These are phyloP conservation scores for Calonectria hawksworthii DNA, from an alignment of 2,329 filamentous ascomycete genomes.

Conservation along the genomic window DNA sequence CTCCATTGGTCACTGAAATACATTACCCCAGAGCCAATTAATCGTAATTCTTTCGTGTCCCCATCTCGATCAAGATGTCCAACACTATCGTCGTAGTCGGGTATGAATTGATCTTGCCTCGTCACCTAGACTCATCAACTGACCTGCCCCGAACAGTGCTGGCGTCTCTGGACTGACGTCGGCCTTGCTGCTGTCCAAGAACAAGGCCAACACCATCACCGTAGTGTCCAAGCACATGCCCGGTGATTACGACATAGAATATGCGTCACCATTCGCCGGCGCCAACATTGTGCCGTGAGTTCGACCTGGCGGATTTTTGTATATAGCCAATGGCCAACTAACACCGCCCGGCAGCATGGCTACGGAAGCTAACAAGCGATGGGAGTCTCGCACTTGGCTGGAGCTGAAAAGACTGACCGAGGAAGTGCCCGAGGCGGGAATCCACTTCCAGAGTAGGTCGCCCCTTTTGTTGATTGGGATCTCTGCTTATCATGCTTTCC, in stretches of 20 bases:
- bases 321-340: background rate
- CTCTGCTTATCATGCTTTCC: constrained; percentile 18
- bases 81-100: constrained; percentile 53
- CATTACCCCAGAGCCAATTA: background rate
- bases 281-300: constrained; percentile 83
- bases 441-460: constrained; percentile 79
- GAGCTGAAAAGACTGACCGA: constrained; percentile 71
- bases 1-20: background rate
- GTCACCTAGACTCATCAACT: constrained; percentile 9
- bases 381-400: constrained; percentile 76
- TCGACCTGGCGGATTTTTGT: background rate
- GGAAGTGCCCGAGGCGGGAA: constrained; percentile 81
- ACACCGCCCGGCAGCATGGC: constrained; percentile 56
- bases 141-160: constrained; percentile 49
- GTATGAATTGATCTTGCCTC: constrained; percentile 31
- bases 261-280: constrained; percentile 90
- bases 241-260: constrained; percentile 92
- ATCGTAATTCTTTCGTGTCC: background rate
- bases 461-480: background rate
- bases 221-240: constrained; percentile 92
- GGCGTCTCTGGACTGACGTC: constrained; percentile 67
- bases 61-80: constrained; percentile 39
- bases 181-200: constrained; percentile 62
- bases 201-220: constrained; percentile 67
- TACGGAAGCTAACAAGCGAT: constrained; percentile 59